These are phyloP conservation scores for Podaxis rugospora DNA, from an alignment of 768 basidiomycete genomes.

Conservation along the genomic window DNA sequence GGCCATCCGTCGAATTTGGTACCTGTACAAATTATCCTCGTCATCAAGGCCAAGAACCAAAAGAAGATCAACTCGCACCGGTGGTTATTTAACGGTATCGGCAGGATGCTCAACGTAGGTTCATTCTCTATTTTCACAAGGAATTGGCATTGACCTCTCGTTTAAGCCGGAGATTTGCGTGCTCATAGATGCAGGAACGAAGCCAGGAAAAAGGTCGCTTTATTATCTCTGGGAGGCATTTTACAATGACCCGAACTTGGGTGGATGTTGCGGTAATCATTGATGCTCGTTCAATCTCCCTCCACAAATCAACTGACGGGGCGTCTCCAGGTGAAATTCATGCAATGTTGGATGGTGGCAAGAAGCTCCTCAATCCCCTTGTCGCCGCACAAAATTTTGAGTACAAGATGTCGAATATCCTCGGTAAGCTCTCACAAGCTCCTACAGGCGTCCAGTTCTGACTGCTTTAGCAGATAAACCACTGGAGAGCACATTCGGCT, in stretches of 20 bases:
- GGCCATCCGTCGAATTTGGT: constrained; percentile 85
- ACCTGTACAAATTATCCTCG: constrained; percentile 86
- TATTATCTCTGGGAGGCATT: constrained; percentile 94
- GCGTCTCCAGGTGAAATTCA: constrained; percentile 65
- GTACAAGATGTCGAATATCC: constrained; percentile 97
- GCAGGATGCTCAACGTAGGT: constrained; percentile 66
- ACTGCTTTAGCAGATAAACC: constrained; percentile 63
- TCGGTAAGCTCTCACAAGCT: constrained; percentile 31
- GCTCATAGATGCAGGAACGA: constrained; percentile 92
- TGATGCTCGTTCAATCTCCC: background rate
- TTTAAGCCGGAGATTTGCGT: constrained; percentile 84
- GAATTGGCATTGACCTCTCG: background rate
- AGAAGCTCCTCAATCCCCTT: constrained; percentile 88
- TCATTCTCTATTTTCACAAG: background rate
- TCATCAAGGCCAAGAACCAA: constrained; percentile 90
- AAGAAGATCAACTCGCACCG: constrained; percentile 96
- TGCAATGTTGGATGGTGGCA: constrained; percentile 73
- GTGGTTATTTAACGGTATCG: constrained; percentile 94
- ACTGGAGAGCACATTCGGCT: constrained; percentile 90
- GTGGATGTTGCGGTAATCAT: constrained; percentile 79
- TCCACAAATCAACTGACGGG: background rate
- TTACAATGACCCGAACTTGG: constrained; percentile 75
- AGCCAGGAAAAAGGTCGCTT: constrained; percentile 93
- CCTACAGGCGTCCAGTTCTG: background rate
- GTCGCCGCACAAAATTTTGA: constrained; percentile 97